phyloP scores from a whole-genome alignment of 306 rosid genomes.

The Lablab purpureus region DNA sequence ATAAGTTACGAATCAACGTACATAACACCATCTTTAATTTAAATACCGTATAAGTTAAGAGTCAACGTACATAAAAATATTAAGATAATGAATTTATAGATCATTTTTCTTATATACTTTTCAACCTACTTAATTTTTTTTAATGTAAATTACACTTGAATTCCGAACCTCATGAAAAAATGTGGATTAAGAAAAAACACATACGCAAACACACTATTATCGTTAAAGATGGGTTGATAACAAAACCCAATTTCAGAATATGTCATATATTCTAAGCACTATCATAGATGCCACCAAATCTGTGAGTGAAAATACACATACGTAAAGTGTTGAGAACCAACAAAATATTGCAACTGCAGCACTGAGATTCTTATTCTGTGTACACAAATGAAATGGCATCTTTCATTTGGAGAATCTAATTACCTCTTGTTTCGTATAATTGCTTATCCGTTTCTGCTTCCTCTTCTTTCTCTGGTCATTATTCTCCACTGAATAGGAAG shows the following conservation, averaged over 20 bases:
- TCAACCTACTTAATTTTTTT: too few species aligned
- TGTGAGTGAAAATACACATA: slow-evolving; percentile 43
- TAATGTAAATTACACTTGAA: too few species aligned
- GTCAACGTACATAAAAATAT: too few species aligned
- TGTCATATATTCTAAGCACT: slow-evolving; percentile 23
- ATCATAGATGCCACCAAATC: slow-evolving; percentile 33
- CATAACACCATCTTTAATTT: too few species aligned
- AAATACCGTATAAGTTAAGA: too few species aligned
- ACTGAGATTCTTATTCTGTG: slow-evolving; percentile 46
- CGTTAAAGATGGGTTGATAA: background rate
- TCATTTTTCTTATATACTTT: too few species aligned
- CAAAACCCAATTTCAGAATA: background rate
- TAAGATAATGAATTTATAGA: too few species aligned
- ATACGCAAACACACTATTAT: background rate
- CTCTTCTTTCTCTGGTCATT: slow-evolving; percentile 32
- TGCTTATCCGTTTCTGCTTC: slow-evolving; percentile 38
- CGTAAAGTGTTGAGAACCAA: slow-evolving; percentile 48
- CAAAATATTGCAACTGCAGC: slow-evolving; percentile 36
- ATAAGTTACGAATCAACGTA: too few species aligned
- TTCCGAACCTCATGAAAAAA: too few species aligned
- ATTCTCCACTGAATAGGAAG: slow-evolving; percentile 39
- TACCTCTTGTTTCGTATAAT: slow-evolving; percentile 27
- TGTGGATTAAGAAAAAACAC: slow-evolving; percentile 12
- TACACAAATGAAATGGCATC: slow-evolving; percentile 34
- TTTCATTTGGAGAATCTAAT: slow-evolving; percentile 37